These are phyloP conservation scores for Physcomitrellopsis africana DNA, from an alignment of 225 moss, liverwort and hornwort species.

Conservation along the genomic window DNA sequence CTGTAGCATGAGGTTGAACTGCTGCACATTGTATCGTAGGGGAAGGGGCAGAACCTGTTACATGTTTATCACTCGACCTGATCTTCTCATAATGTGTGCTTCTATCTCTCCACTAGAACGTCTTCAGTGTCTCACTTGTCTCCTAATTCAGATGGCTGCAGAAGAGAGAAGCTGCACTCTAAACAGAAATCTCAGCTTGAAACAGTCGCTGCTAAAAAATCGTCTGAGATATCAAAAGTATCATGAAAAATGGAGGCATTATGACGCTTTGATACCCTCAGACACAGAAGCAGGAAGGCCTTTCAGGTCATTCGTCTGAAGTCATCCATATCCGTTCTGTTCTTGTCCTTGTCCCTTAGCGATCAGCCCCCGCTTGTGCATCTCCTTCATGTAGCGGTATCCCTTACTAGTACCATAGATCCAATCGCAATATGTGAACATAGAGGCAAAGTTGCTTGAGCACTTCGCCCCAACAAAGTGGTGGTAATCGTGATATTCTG, in stretches of 20 bases:
- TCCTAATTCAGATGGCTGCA: conserved; percentile 18
- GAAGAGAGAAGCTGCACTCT: conserved; percentile 1
- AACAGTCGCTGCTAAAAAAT: neutral
- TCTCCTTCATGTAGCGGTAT: conserved; percentile 60
- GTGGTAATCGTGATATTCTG: conserved; percentile 67
- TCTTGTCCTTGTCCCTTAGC: conserved; percentile 47
- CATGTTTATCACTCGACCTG: neutral
- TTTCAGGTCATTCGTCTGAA: conserved; percentile 45
- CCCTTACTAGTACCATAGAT: conserved; percentile 62
- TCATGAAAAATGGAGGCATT: neutral
- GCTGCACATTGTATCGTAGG: neutral
- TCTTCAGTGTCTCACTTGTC: neutral
- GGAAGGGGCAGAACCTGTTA: conserved; percentile 5
- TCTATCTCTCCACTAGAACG: neutral
- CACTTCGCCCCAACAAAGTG: conserved; percentile 65
- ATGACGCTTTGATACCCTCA: conserved; percentile 34
- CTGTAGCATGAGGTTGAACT: no score
- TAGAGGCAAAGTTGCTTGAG: conserved; percentile 70
- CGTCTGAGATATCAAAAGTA: neutral
- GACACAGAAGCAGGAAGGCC: conserved; percentile 26
- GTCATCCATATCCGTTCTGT: conserved; percentile 37
- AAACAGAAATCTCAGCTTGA: neutral
- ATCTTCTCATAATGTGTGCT: neutral
- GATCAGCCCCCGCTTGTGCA: conserved; percentile 56
- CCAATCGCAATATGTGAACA: conserved; percentile 63